A percentile compares a stretch with the other conserved stretches of the same genome.
phyloP scores from a whole-genome alignment of 208 protist genomes.

The Trypanosoma caninum region DNA sequence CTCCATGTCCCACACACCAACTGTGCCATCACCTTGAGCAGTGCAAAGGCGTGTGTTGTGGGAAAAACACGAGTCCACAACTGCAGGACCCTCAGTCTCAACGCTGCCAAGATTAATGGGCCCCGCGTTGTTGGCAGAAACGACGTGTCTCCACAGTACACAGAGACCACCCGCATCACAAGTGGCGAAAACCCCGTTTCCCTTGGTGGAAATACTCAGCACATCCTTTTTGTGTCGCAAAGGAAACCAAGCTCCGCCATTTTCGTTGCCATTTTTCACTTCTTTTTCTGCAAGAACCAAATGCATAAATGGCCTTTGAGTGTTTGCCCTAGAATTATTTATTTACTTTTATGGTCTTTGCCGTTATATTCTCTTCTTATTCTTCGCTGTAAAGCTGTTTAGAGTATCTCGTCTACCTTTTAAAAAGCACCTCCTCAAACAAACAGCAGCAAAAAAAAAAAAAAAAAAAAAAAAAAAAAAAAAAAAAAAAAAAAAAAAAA shows the following conservation, averaged over 20 bases:
- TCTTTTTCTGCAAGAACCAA: slow-evolving; percentile 27
- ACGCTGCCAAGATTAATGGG: slow-evolving; percentile 48
- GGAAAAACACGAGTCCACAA: slow-evolving; percentile 53
- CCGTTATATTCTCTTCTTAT: neutral
- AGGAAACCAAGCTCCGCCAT: slow-evolving; percentile 44
- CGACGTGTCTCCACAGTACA: slow-evolving; percentile 45
- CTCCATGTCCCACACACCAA: slow-evolving; percentile 71
- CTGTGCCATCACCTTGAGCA: slow-evolving; percentile 65
- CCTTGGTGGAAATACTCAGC: slow-evolving; percentile 29
- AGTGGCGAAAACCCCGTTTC: slow-evolving; percentile 45
- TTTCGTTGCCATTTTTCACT: neutral
- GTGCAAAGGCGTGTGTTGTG: slow-evolving; percentile 31
- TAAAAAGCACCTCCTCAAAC: neutral
- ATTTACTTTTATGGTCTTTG: no score
- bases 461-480: neutral
- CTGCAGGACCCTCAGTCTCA: slow-evolving; percentile 50
- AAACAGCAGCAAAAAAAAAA: slow-evolving; percentile 3
- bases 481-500: slow-evolving; percentile 7
- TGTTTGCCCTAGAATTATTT: no score
- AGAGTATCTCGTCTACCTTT: neutral
- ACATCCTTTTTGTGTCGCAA: slow-evolving; percentile 64
- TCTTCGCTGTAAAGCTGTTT: neutral
- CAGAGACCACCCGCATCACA: slow-evolving; percentile 51
- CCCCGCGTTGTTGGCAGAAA: neutral
- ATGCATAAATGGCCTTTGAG: slow-evolving; percentile 33